These are phyloP conservation scores for Yarrowia bubula DNA, from an alignment of 805 yeast genomes.

Conservation along the genomic window DNA sequence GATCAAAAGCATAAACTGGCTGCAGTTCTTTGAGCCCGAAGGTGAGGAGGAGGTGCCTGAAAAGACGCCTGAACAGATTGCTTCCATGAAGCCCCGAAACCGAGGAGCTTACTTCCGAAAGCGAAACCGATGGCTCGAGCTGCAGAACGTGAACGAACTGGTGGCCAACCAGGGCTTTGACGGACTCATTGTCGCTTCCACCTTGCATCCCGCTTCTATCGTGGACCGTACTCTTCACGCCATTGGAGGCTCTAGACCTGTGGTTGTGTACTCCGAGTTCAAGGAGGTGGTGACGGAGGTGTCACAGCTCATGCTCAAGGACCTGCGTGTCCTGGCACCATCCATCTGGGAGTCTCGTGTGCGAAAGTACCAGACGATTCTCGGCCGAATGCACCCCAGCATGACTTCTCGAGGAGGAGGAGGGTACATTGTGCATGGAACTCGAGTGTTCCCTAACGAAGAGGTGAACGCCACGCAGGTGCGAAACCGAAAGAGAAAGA, in stretches of 20 bases:
- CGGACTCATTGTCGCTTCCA: slow-evolving; percentile 69
- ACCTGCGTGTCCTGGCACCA: slow-evolving; percentile 76
- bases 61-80: slow-evolving; percentile 51
- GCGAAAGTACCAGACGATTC: slow-evolving; percentile 85
- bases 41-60: slow-evolving; percentile 46
- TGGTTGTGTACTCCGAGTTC: slow-evolving; percentile 76
- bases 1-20: slow-evolving; percentile 68
- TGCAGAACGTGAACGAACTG: slow-evolving; percentile 42
- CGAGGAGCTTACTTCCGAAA: slow-evolving; percentile 67
- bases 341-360: slow-evolving; percentile 77
- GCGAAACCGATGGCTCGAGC: slow-evolving; percentile 49
- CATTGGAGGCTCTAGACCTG: slow-evolving; percentile 81
- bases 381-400: slow-evolving; percentile 90
- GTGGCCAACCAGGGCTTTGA: slow-evolving; percentile 61
- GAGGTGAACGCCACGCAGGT: slow-evolving; percentile 25
- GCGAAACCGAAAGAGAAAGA: slow-evolving; percentile 10
- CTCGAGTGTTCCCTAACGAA: slow-evolving; percentile 65
- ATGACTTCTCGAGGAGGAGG: slow-evolving; percentile 95
- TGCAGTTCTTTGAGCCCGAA: slow-evolving; percentile 83
- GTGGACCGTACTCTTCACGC: slow-evolving; percentile 60
- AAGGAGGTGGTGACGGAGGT: slow-evolving; percentile 77
- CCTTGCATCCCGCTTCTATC: slow-evolving; percentile 65
- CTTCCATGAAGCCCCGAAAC: slow-evolving; percentile 56
- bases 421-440: slow-evolving; percentile 78
- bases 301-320: slow-evolving; percentile 63